Evolutionary conservation across 2,329 filamentous ascomycete species (phyloP).

Genomic region (Lachnellula cervina): DNA sequence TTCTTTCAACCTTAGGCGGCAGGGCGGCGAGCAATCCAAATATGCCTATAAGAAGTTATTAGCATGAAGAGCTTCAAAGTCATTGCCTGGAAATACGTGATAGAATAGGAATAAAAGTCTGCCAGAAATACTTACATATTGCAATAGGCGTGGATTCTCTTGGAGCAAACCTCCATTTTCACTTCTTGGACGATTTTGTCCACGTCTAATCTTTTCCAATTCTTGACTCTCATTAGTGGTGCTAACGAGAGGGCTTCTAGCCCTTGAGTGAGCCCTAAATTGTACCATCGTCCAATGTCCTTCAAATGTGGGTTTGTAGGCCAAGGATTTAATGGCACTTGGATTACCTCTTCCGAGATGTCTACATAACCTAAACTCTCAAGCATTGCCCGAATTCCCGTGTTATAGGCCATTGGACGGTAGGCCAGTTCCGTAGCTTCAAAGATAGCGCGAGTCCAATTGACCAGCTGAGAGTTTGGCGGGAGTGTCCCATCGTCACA

Average conservation of each 20-base stretch:
- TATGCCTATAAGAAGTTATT: constrained; percentile 22
- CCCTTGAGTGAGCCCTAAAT: constrained; percentile 68
- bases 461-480: constrained; percentile 50
- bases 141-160: constrained; percentile 67
- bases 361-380: constrained; percentile 73
- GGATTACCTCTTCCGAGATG: constrained; percentile 64
- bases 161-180: constrained; percentile 63
- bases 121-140: constrained; percentile 58
- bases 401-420: constrained; percentile 62
- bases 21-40: constrained; percentile 29
- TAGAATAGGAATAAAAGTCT: neutral
- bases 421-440: constrained; percentile 62
- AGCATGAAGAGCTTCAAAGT: neutral
- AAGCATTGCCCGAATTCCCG: constrained; percentile 56
- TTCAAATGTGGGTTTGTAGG: constrained; percentile 57
- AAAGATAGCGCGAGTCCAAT: constrained; percentile 67
- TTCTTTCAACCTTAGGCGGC: constrained; percentile 8
- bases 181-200: constrained; percentile 57
- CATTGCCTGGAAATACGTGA: neutral
- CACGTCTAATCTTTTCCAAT: constrained; percentile 59
- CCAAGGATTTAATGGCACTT: constrained; percentile 72
- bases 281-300: constrained; percentile 77
- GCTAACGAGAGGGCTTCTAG: constrained; percentile 69
- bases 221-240: constrained; percentile 62
- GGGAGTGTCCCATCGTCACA: constrained; percentile 63